phyloP scores from a whole-genome alignment of 2,329 filamentous ascomycete genomes.

The Colletotrichum sp. region DNA sequence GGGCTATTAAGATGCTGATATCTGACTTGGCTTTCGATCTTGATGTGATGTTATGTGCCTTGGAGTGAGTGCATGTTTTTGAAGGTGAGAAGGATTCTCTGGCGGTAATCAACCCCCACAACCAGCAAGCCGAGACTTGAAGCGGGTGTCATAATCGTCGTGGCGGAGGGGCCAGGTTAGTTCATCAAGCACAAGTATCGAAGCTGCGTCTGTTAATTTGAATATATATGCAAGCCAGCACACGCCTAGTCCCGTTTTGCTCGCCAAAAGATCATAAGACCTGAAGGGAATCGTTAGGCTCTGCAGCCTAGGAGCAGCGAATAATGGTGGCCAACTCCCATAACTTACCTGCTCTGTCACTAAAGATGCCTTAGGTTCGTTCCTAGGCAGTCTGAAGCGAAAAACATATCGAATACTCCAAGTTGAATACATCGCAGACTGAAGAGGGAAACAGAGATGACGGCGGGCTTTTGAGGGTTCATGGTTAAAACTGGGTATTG shows the following conservation, averaged over 20 bases:
- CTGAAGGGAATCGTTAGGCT: too few species aligned
- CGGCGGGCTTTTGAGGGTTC: background rate
- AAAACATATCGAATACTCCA: background rate
- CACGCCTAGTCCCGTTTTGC: background rate
- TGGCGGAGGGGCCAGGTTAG: background rate
- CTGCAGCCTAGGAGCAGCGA: background rate
- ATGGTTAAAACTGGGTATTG: rapidly evolving
- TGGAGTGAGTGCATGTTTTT: background rate
- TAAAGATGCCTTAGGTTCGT: background rate
- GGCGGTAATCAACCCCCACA: background rate
- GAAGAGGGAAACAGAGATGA: background rate
- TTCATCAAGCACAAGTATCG: background rate
- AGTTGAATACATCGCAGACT: background rate
- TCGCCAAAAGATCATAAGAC: background rate
- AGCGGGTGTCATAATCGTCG: background rate
- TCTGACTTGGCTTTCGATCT: background rate
- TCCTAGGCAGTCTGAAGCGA: background rate
- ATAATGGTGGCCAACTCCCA: background rate
- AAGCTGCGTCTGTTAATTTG: background rate
- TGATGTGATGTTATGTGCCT: background rate
- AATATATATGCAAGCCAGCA: background rate
- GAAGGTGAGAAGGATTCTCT: background rate
- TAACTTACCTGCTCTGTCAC: background rate
- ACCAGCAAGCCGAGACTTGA: background rate
- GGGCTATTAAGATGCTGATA: slow-evolving; percentile 8